phyloP scores from a whole-genome alignment of 2,329 filamentous ascomycete genomes.

The Hymenoscyphus fructigenus region DNA sequence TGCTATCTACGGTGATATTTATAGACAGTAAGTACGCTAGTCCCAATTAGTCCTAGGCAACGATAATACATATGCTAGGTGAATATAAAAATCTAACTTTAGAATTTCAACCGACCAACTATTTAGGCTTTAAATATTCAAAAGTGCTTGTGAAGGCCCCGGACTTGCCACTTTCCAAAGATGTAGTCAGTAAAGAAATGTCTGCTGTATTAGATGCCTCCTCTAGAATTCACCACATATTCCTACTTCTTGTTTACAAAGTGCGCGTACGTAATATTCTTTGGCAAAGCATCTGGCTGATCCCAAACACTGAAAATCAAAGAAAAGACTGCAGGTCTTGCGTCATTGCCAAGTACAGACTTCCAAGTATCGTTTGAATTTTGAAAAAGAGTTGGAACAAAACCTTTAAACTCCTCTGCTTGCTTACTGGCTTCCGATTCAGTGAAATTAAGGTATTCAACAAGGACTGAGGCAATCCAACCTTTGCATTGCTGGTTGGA shows the following conservation, averaged over 20 bases:
- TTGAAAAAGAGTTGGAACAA: neutral
- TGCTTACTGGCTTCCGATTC: neutral
- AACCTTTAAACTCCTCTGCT: neutral
- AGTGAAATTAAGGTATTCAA: neutral
- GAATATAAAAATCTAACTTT: too few relatives aligned
- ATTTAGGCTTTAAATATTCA: too few relatives aligned
- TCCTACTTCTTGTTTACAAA: neutral
- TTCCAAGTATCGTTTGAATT: neutral
- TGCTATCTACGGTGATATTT: too few relatives aligned
- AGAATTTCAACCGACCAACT: too few relatives aligned
- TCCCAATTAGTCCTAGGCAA: too few relatives aligned
- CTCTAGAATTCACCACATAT: neutral
- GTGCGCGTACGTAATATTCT: neutral
- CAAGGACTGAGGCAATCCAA: neutral
- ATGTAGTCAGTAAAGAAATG: too few relatives aligned
- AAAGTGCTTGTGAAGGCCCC: too few relatives aligned
- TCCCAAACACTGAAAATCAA: neutral
- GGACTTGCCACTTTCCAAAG: too few relatives aligned
- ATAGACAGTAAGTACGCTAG: too few relatives aligned
- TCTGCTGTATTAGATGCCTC: too few relatives aligned
- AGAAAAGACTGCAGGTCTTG: neutral
- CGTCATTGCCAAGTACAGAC: neutral
- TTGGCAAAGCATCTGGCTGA: neutral
- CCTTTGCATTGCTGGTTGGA: neutral
- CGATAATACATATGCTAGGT: too few relatives aligned